phyloP scores from a whole-genome alignment of 495 filamentous ascomycete species.

The Sordaria brevicollis region DNA sequence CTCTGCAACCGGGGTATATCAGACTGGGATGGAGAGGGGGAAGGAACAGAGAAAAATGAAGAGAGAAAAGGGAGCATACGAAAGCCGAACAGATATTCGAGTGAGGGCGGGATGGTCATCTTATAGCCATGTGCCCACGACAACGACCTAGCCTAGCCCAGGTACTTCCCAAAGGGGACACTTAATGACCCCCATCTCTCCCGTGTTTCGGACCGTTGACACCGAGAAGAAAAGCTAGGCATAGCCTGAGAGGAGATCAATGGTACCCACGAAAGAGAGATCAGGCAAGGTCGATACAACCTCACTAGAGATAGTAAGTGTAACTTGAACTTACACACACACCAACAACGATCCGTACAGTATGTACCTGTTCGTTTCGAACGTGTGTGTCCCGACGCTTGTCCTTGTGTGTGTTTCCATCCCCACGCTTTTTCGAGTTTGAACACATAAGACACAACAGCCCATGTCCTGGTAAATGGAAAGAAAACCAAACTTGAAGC shows the following conservation, averaged over 20 bases:
- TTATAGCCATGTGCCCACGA: conserved; percentile 13
- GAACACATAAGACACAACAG: not conserved
- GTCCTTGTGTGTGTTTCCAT: not conserved
- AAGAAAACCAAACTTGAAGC: not conserved
- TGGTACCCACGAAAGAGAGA: not conserved
- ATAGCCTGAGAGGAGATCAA: conserved; percentile 18
- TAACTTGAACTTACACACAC: not conserved
- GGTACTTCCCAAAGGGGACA: not conserved
- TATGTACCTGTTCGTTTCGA: not conserved
- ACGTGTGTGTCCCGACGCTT: not conserved
- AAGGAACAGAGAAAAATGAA: not conserved
- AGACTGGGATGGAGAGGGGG: not conserved
- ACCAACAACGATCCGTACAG: not conserved
- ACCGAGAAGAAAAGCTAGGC: conserved; percentile 35
- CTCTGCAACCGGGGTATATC: not conserved
- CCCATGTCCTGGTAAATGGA: not conserved
- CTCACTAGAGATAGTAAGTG: not conserved
- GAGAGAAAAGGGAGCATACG: not conserved
- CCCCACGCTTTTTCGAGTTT: not conserved
- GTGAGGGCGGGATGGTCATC: conserved; percentile 1
- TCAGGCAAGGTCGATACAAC: not conserved
- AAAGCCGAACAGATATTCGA: not conserved
- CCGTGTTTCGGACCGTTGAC: conserved; percentile 38
- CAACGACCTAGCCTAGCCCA: not conserved
- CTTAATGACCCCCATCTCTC: conserved; percentile 22